phyloP scores from a whole-genome alignment of 208 protist species.

The Leishmania mexicana region DNA sequence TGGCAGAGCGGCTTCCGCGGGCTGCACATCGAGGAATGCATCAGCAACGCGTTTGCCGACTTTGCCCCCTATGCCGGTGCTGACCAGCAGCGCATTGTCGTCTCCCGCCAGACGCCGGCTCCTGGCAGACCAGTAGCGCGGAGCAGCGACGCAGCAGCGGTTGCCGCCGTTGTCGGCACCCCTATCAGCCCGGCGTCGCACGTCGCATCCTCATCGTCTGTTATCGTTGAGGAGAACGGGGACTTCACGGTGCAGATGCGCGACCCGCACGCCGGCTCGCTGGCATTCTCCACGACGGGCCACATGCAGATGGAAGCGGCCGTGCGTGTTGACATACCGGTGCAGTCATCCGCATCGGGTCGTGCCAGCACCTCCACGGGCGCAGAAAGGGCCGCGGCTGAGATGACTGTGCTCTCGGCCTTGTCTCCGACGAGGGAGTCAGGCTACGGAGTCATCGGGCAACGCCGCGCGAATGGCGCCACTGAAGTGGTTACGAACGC shows the following conservation, averaged over 20 bases:
- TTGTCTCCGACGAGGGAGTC: background rate
- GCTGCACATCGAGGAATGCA: constrained; percentile 74
- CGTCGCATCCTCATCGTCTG: constrained; percentile 26
- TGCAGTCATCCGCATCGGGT: background rate
- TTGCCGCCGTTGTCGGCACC: constrained; percentile 2
- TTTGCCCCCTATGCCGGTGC: constrained; percentile 85
- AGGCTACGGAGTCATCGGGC: background rate
- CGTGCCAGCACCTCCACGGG: background rate
- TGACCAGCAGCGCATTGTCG: constrained; percentile 62
- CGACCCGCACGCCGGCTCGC: constrained; percentile 35
- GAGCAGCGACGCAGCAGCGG: constrained; percentile 6
- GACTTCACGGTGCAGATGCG: constrained; percentile 42
- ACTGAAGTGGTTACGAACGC: background rate
- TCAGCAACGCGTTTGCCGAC: constrained; percentile 62
- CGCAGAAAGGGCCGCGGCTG: background rate
- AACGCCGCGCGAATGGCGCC: too few relatives aligned
- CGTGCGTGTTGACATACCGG: constrained; percentile 37
- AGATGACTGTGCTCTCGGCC: background rate
- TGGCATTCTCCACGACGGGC: constrained; percentile 50
- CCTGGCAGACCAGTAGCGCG: constrained; percentile 8
- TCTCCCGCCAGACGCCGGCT: constrained; percentile 44
- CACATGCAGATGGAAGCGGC: constrained; percentile 41
- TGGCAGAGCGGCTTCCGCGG: constrained; percentile 64
- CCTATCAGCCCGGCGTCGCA: constrained; percentile 26
- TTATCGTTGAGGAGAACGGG: constrained; percentile 54